Evolutionary conservation across 345 rosid genomes (phyloP), one percentile per base, ranked within the genome.

Genomic region (Kernera saxatilis): DNA sequence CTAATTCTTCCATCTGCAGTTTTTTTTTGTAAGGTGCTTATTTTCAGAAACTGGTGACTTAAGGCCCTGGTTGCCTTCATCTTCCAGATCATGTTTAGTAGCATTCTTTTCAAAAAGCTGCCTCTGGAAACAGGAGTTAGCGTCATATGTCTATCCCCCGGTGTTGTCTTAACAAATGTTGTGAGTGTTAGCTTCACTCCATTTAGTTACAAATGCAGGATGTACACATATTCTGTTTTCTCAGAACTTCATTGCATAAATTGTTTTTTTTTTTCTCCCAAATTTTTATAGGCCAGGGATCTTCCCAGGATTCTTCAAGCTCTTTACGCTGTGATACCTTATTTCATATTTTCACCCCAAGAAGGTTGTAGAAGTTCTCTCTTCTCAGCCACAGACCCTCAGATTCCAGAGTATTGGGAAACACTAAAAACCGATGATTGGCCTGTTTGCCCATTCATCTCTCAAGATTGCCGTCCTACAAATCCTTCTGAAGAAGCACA

Each of bases 401-500:
- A 89, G 85, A 71, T 94, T 70, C 82, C 92, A 8, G 99, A 91
- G 72, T 89, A 89, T 65, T 89, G 98, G 58, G 97, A 91, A 60
- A 69, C 83, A 51, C 77, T 91, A 64, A 89, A 87, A 83, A 75
- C 86, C 4, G 97, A 91, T 58, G 95, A 89, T 12, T 87, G 90
- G 93, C 98, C 98, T 63, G 96, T 84, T 48, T 89, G 98, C 69
- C 89, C 98, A n/a, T 91, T 88, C 74, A 85, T 94, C 59, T 86
- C 97, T 70, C 95, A 88, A 72, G 97, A 91, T 67, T 94, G 99
- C 75, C 92, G 88, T 37, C 98, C 98, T 3, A 55, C 86, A 61
- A 91, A 87, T 78, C 96, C 98, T 76, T 94, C 97, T 0, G 97
- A 94, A 81, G 98, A 91, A 82, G 84, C 99, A 18, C 98, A 91